Percentiles rank a stretch among this genome's conserved stretches.
phyloP scores from a whole-genome alignment of 2,329 filamentous ascomycete species.

The Aspergillus aculeatinus region DNA sequence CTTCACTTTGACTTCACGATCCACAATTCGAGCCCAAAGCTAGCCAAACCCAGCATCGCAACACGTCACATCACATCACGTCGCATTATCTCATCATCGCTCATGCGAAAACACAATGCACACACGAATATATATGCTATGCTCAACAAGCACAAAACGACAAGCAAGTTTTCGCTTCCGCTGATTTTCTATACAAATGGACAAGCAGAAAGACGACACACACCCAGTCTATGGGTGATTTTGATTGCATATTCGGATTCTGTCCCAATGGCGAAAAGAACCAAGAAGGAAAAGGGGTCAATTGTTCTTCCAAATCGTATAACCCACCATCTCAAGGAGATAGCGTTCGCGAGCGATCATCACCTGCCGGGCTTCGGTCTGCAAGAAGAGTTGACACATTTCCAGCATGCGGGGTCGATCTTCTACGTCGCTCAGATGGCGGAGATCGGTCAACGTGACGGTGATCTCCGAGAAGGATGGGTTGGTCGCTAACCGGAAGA shows the following conservation, averaged over 20 bases:
- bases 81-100: not conserved
- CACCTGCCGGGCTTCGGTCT: conserved; percentile 7
- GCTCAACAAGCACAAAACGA: not conserved
- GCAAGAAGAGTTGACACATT: conserved; percentile 10
- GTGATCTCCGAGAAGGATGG: not conserved
- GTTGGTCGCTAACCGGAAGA: conserved; percentile 7
- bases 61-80: too few relatives aligned
- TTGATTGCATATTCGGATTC: not conserved
- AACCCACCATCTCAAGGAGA: conserved; percentile 5
- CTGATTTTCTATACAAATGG: not conserved
- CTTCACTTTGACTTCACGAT: not conserved
- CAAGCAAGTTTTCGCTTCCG: not conserved
- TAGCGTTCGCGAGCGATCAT: conserved; percentile 16
- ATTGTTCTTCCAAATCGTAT: conserved; percentile 2
- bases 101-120: not conserved
- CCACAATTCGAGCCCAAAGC: not conserved
- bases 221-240: not conserved
- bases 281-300: not conserved
- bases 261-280: not conserved
- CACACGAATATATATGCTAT: not conserved
- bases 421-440: not conserved
- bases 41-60: not conserved
- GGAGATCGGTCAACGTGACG: not conserved
- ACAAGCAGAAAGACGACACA: too few relatives aligned
- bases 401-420: conserved; percentile 6